Evolutionary conservation across 2,329 filamentous ascomycete species (phyloP), one percentile per base, ranked within the genome.

Genomic region (Trichoderma lentiforme): DNA sequence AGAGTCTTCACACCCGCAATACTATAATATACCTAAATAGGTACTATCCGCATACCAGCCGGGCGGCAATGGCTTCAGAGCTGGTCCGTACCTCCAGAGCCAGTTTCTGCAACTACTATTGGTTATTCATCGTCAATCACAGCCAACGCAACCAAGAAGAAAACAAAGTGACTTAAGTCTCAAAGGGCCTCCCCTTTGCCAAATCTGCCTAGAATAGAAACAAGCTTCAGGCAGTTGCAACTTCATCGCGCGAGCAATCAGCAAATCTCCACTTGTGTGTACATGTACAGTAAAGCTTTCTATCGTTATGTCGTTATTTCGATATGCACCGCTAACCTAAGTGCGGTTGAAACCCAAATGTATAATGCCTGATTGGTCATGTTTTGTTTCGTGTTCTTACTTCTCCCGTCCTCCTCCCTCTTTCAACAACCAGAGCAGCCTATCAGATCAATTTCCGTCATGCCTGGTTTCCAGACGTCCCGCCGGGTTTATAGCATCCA

Each of bases 291-390:
- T 39, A 71, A 47, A 71, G 51, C 63, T 56, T 67, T 67, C 63
- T 71, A 71, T 71, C 61, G 21, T 71, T 51, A 57, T 71, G 34
- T 66, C 57, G 57, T 71, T 24, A 47, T 61, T 53, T 30, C 39
- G 30, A 67, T 70, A 21, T 56, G 63, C 57, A 36, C 70, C 39
- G 39, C 63, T 14, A 18, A 61, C 12, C 32, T 34, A 24, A 6
- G 47, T n/a, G 64, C 71, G 28, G 36, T 60, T 57, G 43, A 60
- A 66, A 28, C 51, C n/a, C 34, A 61, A 36, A 21, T 30, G 21
- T 28, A 30, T 43, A 28, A 58, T 32, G 51, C 34, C 21, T 65
- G 15, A 8, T 15, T 60, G 15, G 12, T 15, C 47, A 51, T 26
- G 11, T 30, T 24, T 34, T 56, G 34, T 12, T 43, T 12, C n/a